A percentile compares a stretch with the other conserved stretches of the same genome.
Conservation (phyloP, 78 protist species). For the Dictyostelium purpureum region DNA sequence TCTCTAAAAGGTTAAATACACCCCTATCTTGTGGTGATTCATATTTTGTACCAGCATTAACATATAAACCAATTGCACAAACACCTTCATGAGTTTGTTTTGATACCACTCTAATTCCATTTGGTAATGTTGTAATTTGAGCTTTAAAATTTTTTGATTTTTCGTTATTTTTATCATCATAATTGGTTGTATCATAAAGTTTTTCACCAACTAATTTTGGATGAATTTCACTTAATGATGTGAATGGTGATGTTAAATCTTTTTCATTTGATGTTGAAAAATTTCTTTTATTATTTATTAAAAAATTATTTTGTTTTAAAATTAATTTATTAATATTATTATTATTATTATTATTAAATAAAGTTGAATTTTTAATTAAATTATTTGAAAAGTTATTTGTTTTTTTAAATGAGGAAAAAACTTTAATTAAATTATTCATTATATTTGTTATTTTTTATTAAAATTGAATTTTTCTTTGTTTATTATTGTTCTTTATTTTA, state of each 20-base stretch:
- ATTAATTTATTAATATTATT: too few species aligned
- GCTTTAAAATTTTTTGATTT: neutral
- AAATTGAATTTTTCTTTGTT: too few species aligned
- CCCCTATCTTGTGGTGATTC: slow-evolving; percentile 51
- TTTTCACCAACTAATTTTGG: slow-evolving; percentile 11
- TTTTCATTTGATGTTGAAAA: too few species aligned
- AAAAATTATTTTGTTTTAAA: too few species aligned
- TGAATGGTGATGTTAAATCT: slow-evolving; percentile 45
- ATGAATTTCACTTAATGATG: slow-evolving; percentile 24
- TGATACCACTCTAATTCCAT: slow-evolving; percentile 39
- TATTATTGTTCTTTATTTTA: too few species aligned
- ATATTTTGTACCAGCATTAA: slow-evolving; percentile 23
- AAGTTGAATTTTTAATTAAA: too few species aligned
- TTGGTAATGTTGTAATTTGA: slow-evolving; percentile 43
- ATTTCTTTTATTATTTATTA: too few species aligned
- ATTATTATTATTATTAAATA: too few species aligned
- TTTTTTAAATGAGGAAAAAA: too few species aligned
- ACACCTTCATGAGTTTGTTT: slow-evolving; percentile 19
- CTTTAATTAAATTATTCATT: too few species aligned
- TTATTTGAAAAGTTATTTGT: too few species aligned
- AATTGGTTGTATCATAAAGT: neutral
- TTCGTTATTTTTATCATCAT: neutral
- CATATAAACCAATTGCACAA: slow-evolving; percentile 54
- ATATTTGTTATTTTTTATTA: too few species aligned
- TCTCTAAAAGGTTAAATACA: slow-evolving; percentile 55